These are phyloP conservation scores for Phytopythium montanum DNA, from an alignment of 352 stramenopile species.

Conservation along the genomic window DNA sequence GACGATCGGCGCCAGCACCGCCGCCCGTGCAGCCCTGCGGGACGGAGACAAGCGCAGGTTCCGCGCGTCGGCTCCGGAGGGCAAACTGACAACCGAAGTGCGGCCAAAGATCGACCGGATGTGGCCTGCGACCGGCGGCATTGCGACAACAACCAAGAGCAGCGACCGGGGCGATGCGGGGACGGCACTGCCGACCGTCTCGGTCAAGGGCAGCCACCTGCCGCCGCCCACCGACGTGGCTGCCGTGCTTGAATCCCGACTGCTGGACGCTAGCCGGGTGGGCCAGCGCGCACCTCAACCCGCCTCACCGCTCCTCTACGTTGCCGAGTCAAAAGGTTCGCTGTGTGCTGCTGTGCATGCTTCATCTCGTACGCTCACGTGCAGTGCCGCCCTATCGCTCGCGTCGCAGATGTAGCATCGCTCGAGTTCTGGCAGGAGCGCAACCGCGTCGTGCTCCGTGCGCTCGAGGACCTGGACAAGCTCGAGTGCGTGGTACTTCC, in stretches of 20 bases:
- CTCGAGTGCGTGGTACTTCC: not conserved
- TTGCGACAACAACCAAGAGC: not conserved
- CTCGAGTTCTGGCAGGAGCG: constrained; percentile 1
- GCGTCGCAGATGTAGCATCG: not conserved
- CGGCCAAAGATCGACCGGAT: not conserved
- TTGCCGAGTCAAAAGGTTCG: not conserved
- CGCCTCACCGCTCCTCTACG: constrained; percentile 1
- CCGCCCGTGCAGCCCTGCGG: not conserved
- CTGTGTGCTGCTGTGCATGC: no score
- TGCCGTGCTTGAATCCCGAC: constrained; percentile 7
- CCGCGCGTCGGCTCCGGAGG: not conserved
- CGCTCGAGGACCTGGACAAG: constrained; percentile 3
- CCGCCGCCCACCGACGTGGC: constrained; percentile 20
- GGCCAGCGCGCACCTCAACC: not conserved
- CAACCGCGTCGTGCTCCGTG: not conserved
- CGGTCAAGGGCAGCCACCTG: constrained; percentile 17
- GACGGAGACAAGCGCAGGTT: not conserved
- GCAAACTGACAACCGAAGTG: not conserved
- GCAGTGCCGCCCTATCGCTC: no score
- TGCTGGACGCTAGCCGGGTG: constrained; percentile 4
- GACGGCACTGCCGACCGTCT: not conserved
- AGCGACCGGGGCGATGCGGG: not conserved
- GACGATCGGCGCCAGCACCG: not conserved
- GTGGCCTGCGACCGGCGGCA: not conserved
- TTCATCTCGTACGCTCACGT: no score